Evolutionary conservation across 371 early-diverging fungal genomes (phyloP).

Genomic region (Lichtheimia ornata): DNA sequence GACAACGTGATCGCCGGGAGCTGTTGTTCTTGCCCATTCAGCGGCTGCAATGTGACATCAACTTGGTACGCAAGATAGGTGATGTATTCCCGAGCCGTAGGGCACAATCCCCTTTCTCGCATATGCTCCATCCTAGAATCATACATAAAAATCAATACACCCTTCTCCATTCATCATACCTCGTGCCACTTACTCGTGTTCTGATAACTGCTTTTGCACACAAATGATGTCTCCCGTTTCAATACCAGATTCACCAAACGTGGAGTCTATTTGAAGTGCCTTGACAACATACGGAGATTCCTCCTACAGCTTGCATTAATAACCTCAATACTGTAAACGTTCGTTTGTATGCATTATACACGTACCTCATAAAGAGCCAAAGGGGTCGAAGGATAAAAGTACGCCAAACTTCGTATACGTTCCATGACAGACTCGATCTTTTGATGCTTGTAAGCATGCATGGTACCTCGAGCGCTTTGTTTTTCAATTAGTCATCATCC

Average conservation of each 20-base stretch:
- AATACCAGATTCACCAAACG: slow-evolving; percentile 78
- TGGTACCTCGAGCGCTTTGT: no score
- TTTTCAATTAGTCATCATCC: no score
- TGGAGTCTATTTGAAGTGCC: slow-evolving; percentile 53
- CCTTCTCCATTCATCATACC: no score
- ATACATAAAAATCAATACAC: background rate
- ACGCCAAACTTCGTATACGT: slow-evolving; percentile 58
- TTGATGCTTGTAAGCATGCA: no score
- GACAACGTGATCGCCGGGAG: slow-evolving; percentile 19
- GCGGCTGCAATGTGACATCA: slow-evolving; percentile 67
- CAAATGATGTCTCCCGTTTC: slow-evolving; percentile 91
- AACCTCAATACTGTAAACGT: no score
- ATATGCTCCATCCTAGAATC: background rate
- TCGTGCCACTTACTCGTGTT: slow-evolving; percentile 57
- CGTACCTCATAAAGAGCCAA: slow-evolving; percentile 74
- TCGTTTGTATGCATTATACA: background rate
- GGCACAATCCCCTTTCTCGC: slow-evolving; percentile 23
- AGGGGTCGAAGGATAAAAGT: slow-evolving; percentile 52
- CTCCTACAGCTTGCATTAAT: no score
- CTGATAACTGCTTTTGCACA: slow-evolving; percentile 64
- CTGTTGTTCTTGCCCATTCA: slow-evolving; percentile 19
- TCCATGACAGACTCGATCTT: slow-evolving; percentile 30
- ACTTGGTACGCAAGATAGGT: slow-evolving; percentile 70
- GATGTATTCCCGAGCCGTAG: slow-evolving; percentile 71
- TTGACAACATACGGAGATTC: no score